phyloP scores from a whole-genome alignment of 768 basidiomycete species.

The Boletus rubroflammeus region DNA sequence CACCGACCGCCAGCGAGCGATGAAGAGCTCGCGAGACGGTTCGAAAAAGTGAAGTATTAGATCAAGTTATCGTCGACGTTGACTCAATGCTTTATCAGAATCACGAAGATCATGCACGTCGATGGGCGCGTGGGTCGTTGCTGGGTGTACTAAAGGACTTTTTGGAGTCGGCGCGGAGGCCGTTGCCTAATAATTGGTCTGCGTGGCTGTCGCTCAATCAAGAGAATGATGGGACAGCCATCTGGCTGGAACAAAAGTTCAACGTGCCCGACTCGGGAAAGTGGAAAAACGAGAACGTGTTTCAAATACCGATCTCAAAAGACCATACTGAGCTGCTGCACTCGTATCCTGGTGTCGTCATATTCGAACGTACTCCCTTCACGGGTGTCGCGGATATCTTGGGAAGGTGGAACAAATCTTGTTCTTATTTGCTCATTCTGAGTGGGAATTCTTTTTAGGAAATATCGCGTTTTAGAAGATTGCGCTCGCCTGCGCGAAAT shows the following conservation, averaged over 20 bases:
- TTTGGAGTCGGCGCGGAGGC: conserved; percentile 34
- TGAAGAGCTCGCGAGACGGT: conserved; percentile 58
- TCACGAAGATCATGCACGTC: conserved; percentile 62
- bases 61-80: neutral
- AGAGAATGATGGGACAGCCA: conserved; percentile 70
- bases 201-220: conserved; percentile 76
- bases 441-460: conserved; percentile 36
- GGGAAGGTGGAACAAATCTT: conserved; percentile 48
- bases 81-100: conserved; percentile 45
- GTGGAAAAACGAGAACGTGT: conserved; percentile 58
- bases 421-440: neutral
- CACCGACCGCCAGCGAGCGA: conserved; percentile 57
- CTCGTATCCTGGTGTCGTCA: conserved; percentile 57
- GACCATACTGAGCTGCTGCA: conserved; percentile 13
- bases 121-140: conserved; percentile 77
- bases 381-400: conserved; percentile 60
- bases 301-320: conserved; percentile 50
- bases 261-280: conserved; percentile 59
- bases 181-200: conserved; percentile 47
- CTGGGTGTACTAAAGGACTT: conserved; percentile 35
- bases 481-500: conserved; percentile 67
- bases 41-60: conserved; percentile 54
- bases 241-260: conserved; percentile 79
- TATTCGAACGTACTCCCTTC: conserved; percentile 74
- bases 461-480: conserved; percentile 70